Evolutionary conservation across 1,284 basidiomycete species (phyloP), one percentile per base, ranked within the genome.

Genomic region (Fomitopsis schrenkii): DNA sequence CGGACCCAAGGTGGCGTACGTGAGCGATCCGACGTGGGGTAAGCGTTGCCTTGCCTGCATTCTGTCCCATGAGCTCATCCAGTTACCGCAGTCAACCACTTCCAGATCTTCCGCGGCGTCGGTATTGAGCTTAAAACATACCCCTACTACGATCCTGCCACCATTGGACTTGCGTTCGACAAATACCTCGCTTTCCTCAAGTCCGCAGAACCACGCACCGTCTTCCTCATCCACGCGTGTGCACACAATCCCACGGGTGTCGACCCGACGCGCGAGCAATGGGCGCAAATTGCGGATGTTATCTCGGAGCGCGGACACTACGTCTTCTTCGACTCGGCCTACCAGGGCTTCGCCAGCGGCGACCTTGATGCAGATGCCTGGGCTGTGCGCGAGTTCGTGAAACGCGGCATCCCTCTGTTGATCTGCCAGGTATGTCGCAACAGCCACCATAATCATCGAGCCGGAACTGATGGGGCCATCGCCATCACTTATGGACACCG

Each of bases 221-320:
- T 95, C 55, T 91, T 98, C 74, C 77, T 99, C 64, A 75, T 99
- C 50, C 94, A 97, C 71, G 93, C 94, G 8, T 96, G 95, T 74
- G 97, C 97, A 45, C 96, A 97, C 75, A 96, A 97, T 71, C 97
- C 97, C 4, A 98, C 96, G 0, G 95, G 97, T 2, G 94, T 97
- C 8, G 97, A 99, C 76, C 93, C 96, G 36, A 96, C 93, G 30
- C 76, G 79, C 56, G 91, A 92, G 64, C 93, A 99, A 73, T 99
- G 97, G 97, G 80, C 85, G 66, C 75, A 83, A 65, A 85, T 98
- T 68, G 91, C 90, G 57, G 83, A 90, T 50, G 79, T 90, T 58
- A 88, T 98, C 74, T 73, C 88, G 50, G 76, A 81, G 58, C 93
- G 91, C 77, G 81, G 84, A 19, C 95, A 96, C 75, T 96, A 88